A percentile compares a stretch with the other conserved stretches of the same genome.
Conservation (phyloP, 139 green algal species). For the Zygnema cylindricum region DNA sequence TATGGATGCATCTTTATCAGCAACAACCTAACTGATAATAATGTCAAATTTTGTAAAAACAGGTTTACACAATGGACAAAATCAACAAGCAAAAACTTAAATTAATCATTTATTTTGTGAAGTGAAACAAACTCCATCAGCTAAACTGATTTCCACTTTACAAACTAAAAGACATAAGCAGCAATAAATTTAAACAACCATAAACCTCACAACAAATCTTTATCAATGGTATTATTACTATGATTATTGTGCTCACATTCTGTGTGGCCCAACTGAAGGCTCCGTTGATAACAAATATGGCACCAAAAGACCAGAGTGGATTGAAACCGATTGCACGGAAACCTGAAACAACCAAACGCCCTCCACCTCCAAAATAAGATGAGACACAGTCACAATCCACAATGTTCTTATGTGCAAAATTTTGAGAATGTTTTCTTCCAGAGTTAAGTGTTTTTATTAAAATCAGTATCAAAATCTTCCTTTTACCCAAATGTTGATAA, state of each 20-base stretch:
- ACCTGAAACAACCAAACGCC: conserved; percentile 11
- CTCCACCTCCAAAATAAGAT: background rate
- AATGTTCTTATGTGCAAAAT: no score
- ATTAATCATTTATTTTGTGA: background rate
- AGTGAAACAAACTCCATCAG: background rate
- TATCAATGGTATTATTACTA: background rate
- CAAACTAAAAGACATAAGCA: background rate
- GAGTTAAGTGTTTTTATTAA: no score
- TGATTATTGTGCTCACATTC: conserved; percentile 38
- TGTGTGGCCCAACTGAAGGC: conserved; percentile 57
- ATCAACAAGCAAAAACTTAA: background rate
- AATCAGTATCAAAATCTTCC: no score
- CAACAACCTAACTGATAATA: no score
- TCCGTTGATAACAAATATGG: conserved; percentile 50
- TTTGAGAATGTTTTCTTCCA: no score
- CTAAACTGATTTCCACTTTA: background rate
- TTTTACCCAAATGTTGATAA: no score
- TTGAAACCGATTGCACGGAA: conserved; percentile 60
- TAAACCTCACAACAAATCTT: background rate
- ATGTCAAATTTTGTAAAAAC: background rate
- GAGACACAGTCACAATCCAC: no score
- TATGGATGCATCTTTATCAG: background rate
- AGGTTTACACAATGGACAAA: background rate
- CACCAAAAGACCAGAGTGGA: conserved; percentile 44
- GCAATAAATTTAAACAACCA: background rate